A percentile compares a stretch with the other conserved stretches of the same genome.
These are phyloP conservation scores for Debaryomycetaceae sp. DNA, from an alignment of 1,139 yeast species.

Conservation along the genomic window DNA sequence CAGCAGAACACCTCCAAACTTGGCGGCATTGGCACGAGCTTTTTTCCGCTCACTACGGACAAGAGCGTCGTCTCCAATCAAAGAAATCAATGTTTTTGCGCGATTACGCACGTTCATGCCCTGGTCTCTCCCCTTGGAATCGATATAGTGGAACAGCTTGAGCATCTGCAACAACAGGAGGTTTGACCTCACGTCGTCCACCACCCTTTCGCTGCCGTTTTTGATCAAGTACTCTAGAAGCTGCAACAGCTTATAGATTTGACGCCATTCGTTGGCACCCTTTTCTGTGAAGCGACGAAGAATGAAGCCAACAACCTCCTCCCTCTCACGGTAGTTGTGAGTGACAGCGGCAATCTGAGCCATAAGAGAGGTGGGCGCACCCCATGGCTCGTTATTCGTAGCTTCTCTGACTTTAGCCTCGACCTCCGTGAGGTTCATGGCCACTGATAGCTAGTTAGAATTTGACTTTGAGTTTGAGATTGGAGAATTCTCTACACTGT, in stretches of 20 bases:
- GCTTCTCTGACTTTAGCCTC: slow-evolving; percentile 97
- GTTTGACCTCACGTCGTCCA: slow-evolving; percentile 88
- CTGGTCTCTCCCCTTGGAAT: slow-evolving; percentile 90
- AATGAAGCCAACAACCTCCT: slow-evolving; percentile 61
- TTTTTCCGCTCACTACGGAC: slow-evolving; percentile 81
- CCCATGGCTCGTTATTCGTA: slow-evolving; percentile 99
- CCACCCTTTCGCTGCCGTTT: slow-evolving; percentile 89
- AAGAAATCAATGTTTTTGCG: slow-evolving; percentile 60
- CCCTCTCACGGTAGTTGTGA: slow-evolving; percentile 73
- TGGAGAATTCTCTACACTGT: neutral
- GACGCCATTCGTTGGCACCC: slow-evolving; percentile 96
- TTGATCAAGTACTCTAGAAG: slow-evolving; percentile 82
- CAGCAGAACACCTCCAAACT: slow-evolving; percentile 61
- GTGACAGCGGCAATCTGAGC: slow-evolving; percentile 93
- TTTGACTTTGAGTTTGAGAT: neutral
- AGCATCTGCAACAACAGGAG: slow-evolving; percentile 77
- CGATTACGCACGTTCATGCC: slow-evolving; percentile 92
- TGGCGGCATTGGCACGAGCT: slow-evolving; percentile 75
- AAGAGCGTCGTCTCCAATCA: slow-evolving; percentile 66
- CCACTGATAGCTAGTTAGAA: slow-evolving; percentile 30
- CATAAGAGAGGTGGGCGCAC: slow-evolving; percentile 90
- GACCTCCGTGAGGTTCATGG: slow-evolving; percentile 88
- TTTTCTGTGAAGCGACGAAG: slow-evolving; percentile 86
- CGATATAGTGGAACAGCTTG: slow-evolving; percentile 88
- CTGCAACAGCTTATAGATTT: slow-evolving; percentile 87